A percentile compares a stretch with the other conserved stretches of the same genome.
These are phyloP conservation scores for Cryomyces minteri DNA, from an alignment of 495 filamentous ascomycete genomes.

Conservation along the genomic window DNA sequence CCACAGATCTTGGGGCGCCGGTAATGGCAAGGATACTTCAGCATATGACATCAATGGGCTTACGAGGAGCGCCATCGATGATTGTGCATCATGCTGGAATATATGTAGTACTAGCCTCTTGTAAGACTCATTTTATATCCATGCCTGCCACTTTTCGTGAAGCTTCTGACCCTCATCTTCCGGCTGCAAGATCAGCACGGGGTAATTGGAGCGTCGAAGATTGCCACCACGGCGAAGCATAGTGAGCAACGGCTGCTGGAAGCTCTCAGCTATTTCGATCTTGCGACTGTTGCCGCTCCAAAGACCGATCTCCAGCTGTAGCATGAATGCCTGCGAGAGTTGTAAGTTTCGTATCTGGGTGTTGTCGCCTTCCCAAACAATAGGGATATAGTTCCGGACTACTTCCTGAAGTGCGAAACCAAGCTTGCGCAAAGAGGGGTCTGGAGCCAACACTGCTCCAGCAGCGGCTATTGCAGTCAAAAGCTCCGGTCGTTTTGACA, in stretches of 20 bases:
- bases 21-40: constrained; percentile 40
- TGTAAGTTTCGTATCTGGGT: constrained; percentile 32
- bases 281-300: constrained; percentile 52
- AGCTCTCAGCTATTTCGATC: constrained; percentile 50
- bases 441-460: constrained; percentile 34
- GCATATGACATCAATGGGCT: constrained; percentile 43
- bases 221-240: constrained; percentile 20
- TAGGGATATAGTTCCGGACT: constrained; percentile 30
- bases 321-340: constrained; percentile 33
- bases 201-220: constrained; percentile 30
- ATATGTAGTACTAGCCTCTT: constrained; percentile 35
- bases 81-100: constrained; percentile 38
- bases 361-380: constrained; percentile 40
- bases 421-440: constrained; percentile 38
- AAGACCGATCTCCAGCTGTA: constrained; percentile 38
- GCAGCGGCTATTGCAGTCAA: constrained; percentile 33
- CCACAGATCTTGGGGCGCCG: constrained; percentile 34
- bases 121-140: constrained; percentile 23
- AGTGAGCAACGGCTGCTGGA: constrained; percentile 30
- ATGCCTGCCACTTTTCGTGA: constrained; percentile 38
- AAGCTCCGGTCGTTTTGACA: constrained; percentile 29
- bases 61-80: constrained; percentile 35
- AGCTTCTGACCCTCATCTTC: constrained; percentile 29
- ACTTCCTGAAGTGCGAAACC: constrained; percentile 45
- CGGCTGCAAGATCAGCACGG: constrained; percentile 21